phyloP scores from a whole-genome alignment of 345 rosid genomes.

The Turnera subulata region DNA sequence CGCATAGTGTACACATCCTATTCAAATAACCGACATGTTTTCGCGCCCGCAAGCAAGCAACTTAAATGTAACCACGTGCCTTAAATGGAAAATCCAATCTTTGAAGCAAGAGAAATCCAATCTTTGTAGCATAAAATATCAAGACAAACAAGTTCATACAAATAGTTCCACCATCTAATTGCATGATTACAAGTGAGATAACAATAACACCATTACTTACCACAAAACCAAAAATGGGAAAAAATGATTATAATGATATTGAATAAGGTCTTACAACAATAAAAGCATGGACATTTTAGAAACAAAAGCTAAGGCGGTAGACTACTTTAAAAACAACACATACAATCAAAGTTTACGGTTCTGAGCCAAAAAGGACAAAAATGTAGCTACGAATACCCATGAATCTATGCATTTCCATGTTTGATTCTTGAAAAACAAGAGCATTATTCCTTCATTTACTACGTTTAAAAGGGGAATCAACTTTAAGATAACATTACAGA shows the following conservation, averaged over 20 bases:
- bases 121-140: background rate
- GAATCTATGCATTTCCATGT: constrained; percentile 11
- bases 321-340: constrained; percentile 14
- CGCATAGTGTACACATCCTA: too few species aligned
- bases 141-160: constrained; percentile 14
- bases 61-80: too few species aligned
- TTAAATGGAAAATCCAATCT: too few species aligned
- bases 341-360: constrained; percentile 3
- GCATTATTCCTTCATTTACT: background rate
- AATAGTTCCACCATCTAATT: background rate
- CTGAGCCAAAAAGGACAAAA: constrained; percentile 21
- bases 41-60: too few species aligned
- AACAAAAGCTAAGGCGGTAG: too few species aligned
- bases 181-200: constrained; percentile 5
- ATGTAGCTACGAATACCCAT: constrained; percentile 22
- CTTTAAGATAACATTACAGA: too few species aligned
- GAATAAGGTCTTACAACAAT: too few species aligned
- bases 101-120: constrained; percentile 9
- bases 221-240: constrained; percentile 2
- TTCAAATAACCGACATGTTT: too few species aligned
- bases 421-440: constrained; percentile 18
- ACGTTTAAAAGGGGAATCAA: too few species aligned
- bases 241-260: too few species aligned
- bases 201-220: constrained; percentile 5
- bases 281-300: too few species aligned